Evolutionary conservation across 192 early-diverging fungal genomes (phyloP), one percentile per base, ranked within the genome.

Genomic region (Backusella tuberculispora): DNA sequence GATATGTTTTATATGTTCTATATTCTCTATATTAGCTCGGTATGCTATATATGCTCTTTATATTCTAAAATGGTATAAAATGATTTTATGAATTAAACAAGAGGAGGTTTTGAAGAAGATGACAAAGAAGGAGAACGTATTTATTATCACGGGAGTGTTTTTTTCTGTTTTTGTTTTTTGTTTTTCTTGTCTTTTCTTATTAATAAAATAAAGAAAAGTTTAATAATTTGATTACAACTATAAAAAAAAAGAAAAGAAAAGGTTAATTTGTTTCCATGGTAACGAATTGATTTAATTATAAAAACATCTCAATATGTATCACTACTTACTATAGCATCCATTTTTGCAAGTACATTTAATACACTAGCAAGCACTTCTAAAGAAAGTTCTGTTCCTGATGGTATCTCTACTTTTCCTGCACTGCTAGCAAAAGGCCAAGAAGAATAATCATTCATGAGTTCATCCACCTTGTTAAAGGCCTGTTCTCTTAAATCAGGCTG

Each of bases 391-490:
- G 86, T 91, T 69, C 87, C 86, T 3, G 83, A 78, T 0, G 79
- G 76, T 40, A 90, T 76, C 47, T 85, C 85, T 74, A 90, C 73
- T 69, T 85, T 84, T 47, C 86, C 87, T 8, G 71, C 76, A 14
- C 83, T 78, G n/a, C 83, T 84, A 65, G 87, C 82, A 76, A 91
- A 91, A 10, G 92, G 91, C 86, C 88, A 93, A 38, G 80, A 76
- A 7, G 95, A 92, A 77, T 94, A 95, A 44, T 94, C 93, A 68
- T 92, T 92, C 85, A 99, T 85, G 60, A 97, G 81, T 65, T 95
- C 93, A 80, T 99, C 97, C 9, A 96, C 97, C 40, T 93, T 87
- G 50, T 87, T 82, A 73, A 95, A 98, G 9, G 95, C 95, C 56
- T 90, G 86, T 78, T 99, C 97, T 41, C 96, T 84, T 76, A 94